These are phyloP conservation scores for Epichloe coenophiala DNA, from an alignment of 2,329 filamentous ascomycete genomes.

Conservation along the genomic window DNA sequence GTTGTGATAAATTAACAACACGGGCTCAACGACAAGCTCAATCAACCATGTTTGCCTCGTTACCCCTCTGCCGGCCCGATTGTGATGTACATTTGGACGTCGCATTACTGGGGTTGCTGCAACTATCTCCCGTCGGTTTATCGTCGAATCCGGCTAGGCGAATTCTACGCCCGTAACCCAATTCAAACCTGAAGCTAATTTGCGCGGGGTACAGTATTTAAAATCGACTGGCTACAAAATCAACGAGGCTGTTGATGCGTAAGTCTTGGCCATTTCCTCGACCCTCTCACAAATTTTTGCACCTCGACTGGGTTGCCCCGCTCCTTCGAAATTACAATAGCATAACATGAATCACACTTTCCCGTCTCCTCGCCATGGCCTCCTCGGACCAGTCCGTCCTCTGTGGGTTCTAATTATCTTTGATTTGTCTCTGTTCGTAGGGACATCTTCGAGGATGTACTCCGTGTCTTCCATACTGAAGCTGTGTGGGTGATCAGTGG, in stretches of 20 bases:
- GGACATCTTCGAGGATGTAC: background rate
- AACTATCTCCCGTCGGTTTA: background rate
- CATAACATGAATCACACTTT: background rate
- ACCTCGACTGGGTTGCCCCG: background rate
- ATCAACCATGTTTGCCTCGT: background rate
- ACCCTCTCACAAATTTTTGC: background rate
- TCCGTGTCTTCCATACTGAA: slow-evolving; percentile 4
- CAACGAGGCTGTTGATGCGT: slow-evolving; percentile 42
- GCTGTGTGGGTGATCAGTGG: slow-evolving; percentile 14
- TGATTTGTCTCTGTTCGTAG: background rate
- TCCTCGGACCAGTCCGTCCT: background rate
- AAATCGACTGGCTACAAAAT: slow-evolving; percentile 36
- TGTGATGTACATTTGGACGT: background rate
- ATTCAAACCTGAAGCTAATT: slow-evolving; percentile 11
- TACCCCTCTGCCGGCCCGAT: slow-evolving; percentile 1
- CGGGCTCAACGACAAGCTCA: background rate
- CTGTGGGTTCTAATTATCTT: background rate
- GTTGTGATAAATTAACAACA: slow-evolving; percentile 10
- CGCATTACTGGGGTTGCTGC: background rate
- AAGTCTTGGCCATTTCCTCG: slow-evolving; percentile 23
- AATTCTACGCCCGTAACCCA: background rate
- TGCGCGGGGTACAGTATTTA: slow-evolving; percentile 25
- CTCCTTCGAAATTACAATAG: background rate
- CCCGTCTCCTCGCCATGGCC: background rate
- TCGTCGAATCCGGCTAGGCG: background rate